Evolutionary conservation across 1,139 yeast genomes (phyloP), one percentile per base, ranked within the genome.

Genomic region (Debaryomyces sp.): DNA sequence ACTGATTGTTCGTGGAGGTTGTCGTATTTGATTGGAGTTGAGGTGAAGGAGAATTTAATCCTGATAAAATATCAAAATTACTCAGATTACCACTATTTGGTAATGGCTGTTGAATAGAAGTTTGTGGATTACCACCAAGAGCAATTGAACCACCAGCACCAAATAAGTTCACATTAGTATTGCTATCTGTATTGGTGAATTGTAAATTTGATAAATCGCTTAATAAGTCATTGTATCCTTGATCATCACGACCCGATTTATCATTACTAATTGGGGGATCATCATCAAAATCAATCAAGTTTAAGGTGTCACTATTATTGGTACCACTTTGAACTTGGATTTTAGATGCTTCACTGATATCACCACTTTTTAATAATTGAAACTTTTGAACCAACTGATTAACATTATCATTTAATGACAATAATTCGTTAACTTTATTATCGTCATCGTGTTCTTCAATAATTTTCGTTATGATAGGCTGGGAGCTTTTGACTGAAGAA

Each of bases 391-490:
- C 70, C 47, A 90, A 78, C 10, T 81, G 75, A 60, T 89, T 87
- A 54, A 92, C 87, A 51, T 81, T 80, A 63, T 90, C 97, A 64
- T 90, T 90, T 52, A 94, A 75, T 24, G 77, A 77, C 48, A 89
- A 74, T 50, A 94, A 73, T 51, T 82, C 85, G 46, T 75, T 76
- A 41, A 90, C 88, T 15, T 88, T 82, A 23, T 76, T 84, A 55
- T 82, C 89, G 59, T 87, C 85, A 23, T 66, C 72, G 44, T 58
- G 61, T 43, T 83, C 91, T 62, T 89, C 96, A 54, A 91, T 84
- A 60, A 95, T 87, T 59, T 85, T 87, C 63, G 88, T 89, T 56
- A 94, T 81, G 60, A 89, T 91, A 37, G 98, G 97, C 61, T 87
- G 92, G 24, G 97, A 85, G 46, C 85, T 85, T 66, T 89, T 91